Conservation (phyloP, 768 basidiomycete genomes). For the Neoboletus magnificus region DNA sequence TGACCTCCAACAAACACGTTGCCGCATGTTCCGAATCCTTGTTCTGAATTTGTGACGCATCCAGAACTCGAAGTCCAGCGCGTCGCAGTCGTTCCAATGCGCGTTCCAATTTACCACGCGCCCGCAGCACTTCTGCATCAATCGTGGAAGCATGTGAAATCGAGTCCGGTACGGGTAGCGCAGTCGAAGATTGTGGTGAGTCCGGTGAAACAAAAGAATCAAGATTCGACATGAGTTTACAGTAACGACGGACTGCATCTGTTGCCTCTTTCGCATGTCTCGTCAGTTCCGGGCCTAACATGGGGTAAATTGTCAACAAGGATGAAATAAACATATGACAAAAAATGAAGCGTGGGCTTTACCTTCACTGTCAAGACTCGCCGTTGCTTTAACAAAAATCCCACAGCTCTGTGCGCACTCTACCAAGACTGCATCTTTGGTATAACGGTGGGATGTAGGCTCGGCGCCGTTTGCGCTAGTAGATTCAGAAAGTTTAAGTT, state of each 20-base stretch:
- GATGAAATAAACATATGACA: neutral
- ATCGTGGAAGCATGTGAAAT: neutral
- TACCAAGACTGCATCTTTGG: constrained; percentile 21
- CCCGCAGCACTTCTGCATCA: constrained; percentile 27
- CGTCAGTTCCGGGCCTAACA: constrained; percentile 13
- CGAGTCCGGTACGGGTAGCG: neutral
- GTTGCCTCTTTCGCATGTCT: constrained; percentile 20
- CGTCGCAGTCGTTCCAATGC: constrained; percentile 59
- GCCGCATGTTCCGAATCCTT: constrained; percentile 10
- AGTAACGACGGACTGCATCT: constrained; percentile 20
- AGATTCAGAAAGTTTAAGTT: constrained; percentile 19
- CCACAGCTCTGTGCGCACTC: constrained; percentile 42
- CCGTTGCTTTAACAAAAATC: constrained; percentile 43
- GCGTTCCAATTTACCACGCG: constrained; percentile 53
- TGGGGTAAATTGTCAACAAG: neutral
- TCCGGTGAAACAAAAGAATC: constrained; percentile 2
- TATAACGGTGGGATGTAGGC: neutral
- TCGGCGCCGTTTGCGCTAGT: neutral
- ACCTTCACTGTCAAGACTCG: constrained; percentile 30
- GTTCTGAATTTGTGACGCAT: constrained; percentile 23
- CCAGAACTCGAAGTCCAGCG: constrained; percentile 46
- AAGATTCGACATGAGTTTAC: constrained; percentile 11
- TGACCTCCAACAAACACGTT: constrained; percentile 35
- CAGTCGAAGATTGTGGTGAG: neutral
- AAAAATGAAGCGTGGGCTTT: neutral